Evolutionary conservation across 495 filamentous ascomycete genomes (phyloP).

Genomic region (Podospora didyma): DNA sequence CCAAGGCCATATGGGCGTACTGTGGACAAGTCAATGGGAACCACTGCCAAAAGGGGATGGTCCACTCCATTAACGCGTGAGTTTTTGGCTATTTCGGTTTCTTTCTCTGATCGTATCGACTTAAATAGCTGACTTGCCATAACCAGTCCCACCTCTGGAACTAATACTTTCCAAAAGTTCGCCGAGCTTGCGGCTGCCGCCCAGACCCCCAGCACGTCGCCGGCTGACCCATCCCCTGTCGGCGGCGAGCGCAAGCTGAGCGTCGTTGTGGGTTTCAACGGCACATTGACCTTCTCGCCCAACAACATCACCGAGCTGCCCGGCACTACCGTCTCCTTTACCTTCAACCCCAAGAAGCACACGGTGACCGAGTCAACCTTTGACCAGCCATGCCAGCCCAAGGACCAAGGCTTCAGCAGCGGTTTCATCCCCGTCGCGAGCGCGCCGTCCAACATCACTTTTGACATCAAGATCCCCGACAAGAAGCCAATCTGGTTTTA

Average conservation of each 20-base stretch:
- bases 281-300: slow-evolving; percentile 29
- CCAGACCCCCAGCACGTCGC: slow-evolving; percentile 24
- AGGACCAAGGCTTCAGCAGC: slow-evolving; percentile 34
- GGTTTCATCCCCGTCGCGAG: slow-evolving; percentile 41
- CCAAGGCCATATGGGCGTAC: slow-evolving; percentile 58
- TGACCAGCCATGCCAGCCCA: slow-evolving; percentile 36
- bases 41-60: slow-evolving; percentile 41
- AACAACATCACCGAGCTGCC: slow-evolving; percentile 34
- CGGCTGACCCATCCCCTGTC: slow-evolving; percentile 25
- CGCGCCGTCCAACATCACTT: slow-evolving; percentile 31
- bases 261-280: slow-evolving; percentile 34
- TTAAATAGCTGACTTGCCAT: slow-evolving; percentile 12
- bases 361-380: slow-evolving; percentile 40
- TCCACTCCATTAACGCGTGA: slow-evolving; percentile 37
- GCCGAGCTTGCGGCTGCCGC: slow-evolving; percentile 24
- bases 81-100: no score
- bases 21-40: slow-evolving; percentile 42
- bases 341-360: slow-evolving; percentile 39
- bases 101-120: no score
- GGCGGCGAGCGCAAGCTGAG: slow-evolving; percentile 30
- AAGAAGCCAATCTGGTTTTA: slow-evolving; percentile 56
- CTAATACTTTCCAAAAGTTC: slow-evolving; percentile 36
- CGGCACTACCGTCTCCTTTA: slow-evolving; percentile 35
- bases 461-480: slow-evolving; percentile 43
- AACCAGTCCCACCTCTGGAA: slow-evolving; percentile 23